Percentiles rank a stretch among this genome's conserved stretches.
phyloP scores from a whole-genome alignment of 208 protist species.

The Trypanosoma caninum region DNA sequence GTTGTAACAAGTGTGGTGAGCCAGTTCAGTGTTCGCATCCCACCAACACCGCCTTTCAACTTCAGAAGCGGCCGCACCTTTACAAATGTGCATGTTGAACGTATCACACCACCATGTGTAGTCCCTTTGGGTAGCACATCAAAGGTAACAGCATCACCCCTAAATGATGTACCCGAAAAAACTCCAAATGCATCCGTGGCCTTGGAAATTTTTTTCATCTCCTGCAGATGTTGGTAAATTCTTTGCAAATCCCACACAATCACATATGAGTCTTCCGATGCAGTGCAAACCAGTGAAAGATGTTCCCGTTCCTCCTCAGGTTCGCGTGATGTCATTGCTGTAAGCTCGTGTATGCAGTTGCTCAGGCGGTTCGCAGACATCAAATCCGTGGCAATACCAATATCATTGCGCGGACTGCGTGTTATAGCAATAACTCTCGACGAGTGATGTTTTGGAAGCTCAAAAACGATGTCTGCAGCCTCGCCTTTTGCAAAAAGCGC shows the following conservation, averaged over 20 bases:
- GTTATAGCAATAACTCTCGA: slow-evolving; percentile 64
- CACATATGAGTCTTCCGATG: slow-evolving; percentile 76
- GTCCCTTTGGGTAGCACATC: slow-evolving; percentile 23
- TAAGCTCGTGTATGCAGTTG: slow-evolving; percentile 32
- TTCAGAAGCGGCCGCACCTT: slow-evolving; percentile 77
- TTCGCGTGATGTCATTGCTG: slow-evolving; percentile 14
- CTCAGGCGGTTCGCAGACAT: slow-evolving; percentile 54
- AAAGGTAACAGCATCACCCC: slow-evolving; percentile 69
- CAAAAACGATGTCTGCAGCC: slow-evolving; percentile 70
- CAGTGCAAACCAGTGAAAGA: slow-evolving; percentile 78
- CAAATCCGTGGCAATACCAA: slow-evolving; percentile 36
- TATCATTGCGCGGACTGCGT: slow-evolving; percentile 67
- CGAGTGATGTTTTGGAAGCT: slow-evolving; percentile 81
- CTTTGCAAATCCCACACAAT: slow-evolving; percentile 82
- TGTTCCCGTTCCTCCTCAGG: slow-evolving; percentile 44
- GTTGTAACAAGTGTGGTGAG: slow-evolving; percentile 70
- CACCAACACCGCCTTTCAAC: slow-evolving; percentile 77
- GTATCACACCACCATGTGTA: slow-evolving; percentile 31
- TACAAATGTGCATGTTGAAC: slow-evolving; percentile 68
- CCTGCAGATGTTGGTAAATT: slow-evolving; percentile 73
- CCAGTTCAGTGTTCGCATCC: slow-evolving; percentile 71
- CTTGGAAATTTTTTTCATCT: slow-evolving; percentile 30
- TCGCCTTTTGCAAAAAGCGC: slow-evolving; percentile 43
- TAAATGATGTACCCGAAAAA: background rate
- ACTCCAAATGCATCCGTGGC: too few relatives aligned